Conservation (phyloP, 805 yeast genomes). For the Clavispora santaluciae region DNA sequence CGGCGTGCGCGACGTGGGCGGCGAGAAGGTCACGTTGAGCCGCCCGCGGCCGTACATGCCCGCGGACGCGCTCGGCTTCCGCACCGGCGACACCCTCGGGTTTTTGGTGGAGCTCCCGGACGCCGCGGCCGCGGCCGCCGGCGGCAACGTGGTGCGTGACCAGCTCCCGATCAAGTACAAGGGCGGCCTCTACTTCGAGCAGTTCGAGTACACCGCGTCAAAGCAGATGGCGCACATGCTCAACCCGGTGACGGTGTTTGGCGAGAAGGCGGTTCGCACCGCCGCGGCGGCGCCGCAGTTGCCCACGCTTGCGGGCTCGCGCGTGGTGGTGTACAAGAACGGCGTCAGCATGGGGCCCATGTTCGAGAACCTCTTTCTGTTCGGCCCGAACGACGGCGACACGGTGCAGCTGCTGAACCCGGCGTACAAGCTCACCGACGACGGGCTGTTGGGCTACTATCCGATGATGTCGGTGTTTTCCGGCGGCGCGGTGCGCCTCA, state of each 20-base stretch:
- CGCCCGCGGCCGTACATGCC: conserved; percentile 55
- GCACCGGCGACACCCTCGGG: conserved; percentile 80
- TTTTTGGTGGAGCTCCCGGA: conserved; percentile 65
- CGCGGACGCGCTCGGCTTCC: conserved; percentile 41
- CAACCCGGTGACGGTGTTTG: conserved; percentile 67
- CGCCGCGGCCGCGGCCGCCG: conserved; percentile 6
- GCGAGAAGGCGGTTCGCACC: conserved; percentile 60
- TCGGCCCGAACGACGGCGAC: conserved; percentile 73
- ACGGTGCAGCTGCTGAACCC: conserved; percentile 34
- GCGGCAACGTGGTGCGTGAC: conserved; percentile 59
- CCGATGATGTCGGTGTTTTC: conserved; percentile 83
- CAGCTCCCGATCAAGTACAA: conserved; percentile 84
- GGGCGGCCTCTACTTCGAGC: conserved; percentile 75
- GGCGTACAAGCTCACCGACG: conserved; percentile 51
- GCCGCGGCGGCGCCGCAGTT: conserved; percentile 27
- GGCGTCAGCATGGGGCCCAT: conserved; percentile 65
- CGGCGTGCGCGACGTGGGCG: conserved; percentile 75
- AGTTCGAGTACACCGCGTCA: conserved; percentile 69
- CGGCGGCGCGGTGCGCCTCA: conserved; percentile 69
- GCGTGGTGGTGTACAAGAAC: conserved; percentile 67
- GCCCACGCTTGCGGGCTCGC: conserved; percentile 53
- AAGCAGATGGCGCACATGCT: conserved; percentile 69
- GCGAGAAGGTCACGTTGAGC: conserved; percentile 72
- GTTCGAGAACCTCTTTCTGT: conserved; percentile 65
- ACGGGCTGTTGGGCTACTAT: conserved; percentile 84